Conservation (phyloP, 805 yeast genomes). For the Kazachstania taianensis region DNA sequence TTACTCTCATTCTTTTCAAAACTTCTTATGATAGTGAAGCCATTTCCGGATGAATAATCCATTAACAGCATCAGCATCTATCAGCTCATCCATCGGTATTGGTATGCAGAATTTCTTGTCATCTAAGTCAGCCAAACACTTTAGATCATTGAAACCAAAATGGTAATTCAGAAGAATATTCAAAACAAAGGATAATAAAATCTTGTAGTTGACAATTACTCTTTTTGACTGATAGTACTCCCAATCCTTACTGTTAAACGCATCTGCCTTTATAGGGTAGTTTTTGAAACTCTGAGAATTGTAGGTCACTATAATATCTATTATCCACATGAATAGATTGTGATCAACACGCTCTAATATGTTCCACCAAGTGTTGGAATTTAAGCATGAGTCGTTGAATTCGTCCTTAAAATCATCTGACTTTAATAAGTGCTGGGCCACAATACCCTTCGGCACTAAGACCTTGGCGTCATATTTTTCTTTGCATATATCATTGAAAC, state of each 20-base stretch:
- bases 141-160: slow-evolving; percentile 37
- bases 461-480: slow-evolving; percentile 25
- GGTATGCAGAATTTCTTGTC: slow-evolving; percentile 25
- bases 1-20: slow-evolving; percentile 12
- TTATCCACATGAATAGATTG: slow-evolving; percentile 26
- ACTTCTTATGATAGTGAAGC: slow-evolving; percentile 27
- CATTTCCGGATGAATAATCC: slow-evolving; percentile 27
- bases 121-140: slow-evolving; percentile 18
- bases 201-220: slow-evolving; percentile 32
- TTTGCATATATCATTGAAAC: slow-evolving; percentile 23
- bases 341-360: slow-evolving; percentile 27
- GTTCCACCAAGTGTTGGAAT: slow-evolving; percentile 27
- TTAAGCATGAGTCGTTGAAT: slow-evolving; percentile 22
- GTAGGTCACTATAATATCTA: slow-evolving; percentile 26
- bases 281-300: slow-evolving; percentile 30
- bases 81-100: slow-evolving; percentile 15
- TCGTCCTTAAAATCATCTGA: slow-evolving; percentile 28
- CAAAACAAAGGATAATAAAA: slow-evolving; percentile 31
- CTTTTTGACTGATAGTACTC: slow-evolving; percentile 28
- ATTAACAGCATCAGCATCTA: slow-evolving; percentile 16
- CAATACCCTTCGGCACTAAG: slow-evolving; percentile 25
- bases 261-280: slow-evolving; percentile 22
- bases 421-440: slow-evolving; percentile 25
- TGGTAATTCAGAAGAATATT: slow-evolving; percentile 40
- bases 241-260: slow-evolving; percentile 18